Evolutionary conservation across 257 asterid species (phyloP).

Genomic region (Primulina eburnea): DNA sequence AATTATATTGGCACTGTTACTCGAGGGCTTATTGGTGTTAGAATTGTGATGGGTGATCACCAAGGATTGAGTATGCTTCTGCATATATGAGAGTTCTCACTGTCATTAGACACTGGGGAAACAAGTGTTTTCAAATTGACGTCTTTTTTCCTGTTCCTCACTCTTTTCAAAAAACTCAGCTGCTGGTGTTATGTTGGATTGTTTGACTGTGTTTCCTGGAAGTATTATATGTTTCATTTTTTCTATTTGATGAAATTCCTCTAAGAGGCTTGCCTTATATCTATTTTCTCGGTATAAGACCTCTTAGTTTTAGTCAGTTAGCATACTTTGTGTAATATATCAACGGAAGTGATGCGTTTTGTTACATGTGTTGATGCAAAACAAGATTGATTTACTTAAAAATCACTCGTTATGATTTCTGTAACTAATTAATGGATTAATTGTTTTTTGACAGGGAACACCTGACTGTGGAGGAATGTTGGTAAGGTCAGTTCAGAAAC

Average conservation of each 20-base stretch:
- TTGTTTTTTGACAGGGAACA: conserved; percentile 40
- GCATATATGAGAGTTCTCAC: neutral
- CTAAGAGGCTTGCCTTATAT: neutral
- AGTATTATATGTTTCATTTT: neutral
- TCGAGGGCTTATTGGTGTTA: neutral
- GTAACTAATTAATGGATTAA: neutral
- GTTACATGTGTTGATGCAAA: neutral
- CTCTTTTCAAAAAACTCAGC: neutral
- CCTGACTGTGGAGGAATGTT: conserved; percentile 30
- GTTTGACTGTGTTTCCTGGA: neutral
- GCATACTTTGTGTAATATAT: neutral
- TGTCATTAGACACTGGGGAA: too few species aligned
- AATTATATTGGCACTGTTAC: neutral
- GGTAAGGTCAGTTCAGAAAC: conserved; percentile 39
- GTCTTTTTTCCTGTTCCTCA: too few species aligned
- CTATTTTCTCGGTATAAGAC: neutral
- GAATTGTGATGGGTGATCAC: neutral
- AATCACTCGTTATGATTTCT: neutral
- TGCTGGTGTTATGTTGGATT: neutral
- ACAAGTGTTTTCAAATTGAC: too few species aligned
- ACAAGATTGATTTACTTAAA: neutral
- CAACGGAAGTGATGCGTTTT: neutral
- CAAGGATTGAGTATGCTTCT: neutral
- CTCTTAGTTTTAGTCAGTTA: neutral
- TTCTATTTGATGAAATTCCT: neutral